phyloP scores from a whole-genome alignment of 2,329 filamentous ascomycete species.

The Pyricularia sp. region DNA sequence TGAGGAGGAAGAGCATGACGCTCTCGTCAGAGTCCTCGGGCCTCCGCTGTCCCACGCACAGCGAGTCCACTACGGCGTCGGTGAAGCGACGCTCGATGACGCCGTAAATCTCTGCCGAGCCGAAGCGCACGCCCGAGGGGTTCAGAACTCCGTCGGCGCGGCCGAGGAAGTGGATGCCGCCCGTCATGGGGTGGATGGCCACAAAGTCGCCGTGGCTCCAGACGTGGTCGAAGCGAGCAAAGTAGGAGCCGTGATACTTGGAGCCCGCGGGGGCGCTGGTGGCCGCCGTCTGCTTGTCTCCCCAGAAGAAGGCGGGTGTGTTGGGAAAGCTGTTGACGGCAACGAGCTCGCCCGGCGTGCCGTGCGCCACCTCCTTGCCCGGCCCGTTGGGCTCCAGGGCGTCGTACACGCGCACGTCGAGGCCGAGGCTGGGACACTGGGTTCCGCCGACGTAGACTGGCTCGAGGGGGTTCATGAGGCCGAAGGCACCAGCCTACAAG shows the following conservation, averaged over 20 bases:
- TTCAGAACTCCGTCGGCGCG: slow-evolving; percentile 74
- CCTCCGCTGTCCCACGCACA: slow-evolving; percentile 71
- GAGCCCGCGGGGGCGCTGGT: slow-evolving; percentile 32
- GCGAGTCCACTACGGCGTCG: slow-evolving; percentile 55
- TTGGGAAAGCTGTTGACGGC: slow-evolving; percentile 65
- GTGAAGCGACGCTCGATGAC: slow-evolving; percentile 61
- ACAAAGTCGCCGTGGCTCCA: slow-evolving; percentile 84
- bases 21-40: slow-evolving; percentile 44
- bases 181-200: slow-evolving; percentile 57
- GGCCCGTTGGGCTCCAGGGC: slow-evolving; percentile 36
- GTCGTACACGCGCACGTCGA: slow-evolving; percentile 52
- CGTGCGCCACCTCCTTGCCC: slow-evolving; percentile 37
- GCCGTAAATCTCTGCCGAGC: slow-evolving; percentile 70
- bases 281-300: slow-evolving; percentile 27
- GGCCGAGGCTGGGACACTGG: slow-evolving; percentile 38
- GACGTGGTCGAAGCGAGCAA: slow-evolving; percentile 53
- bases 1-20: slow-evolving; percentile 46
- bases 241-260: slow-evolving; percentile 52
- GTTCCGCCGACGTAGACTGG: slow-evolving; percentile 53
- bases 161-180: slow-evolving; percentile 58
- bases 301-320: slow-evolving; percentile 60
- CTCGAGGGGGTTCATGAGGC: slow-evolving; percentile 55
- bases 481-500: slow-evolving; percentile 48
- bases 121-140: slow-evolving; percentile 69
- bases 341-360: slow-evolving; percentile 67